Evolutionary conservation across 2,329 filamentous ascomycete species (phyloP).

Genomic region (Pseudonectria buxi): DNA sequence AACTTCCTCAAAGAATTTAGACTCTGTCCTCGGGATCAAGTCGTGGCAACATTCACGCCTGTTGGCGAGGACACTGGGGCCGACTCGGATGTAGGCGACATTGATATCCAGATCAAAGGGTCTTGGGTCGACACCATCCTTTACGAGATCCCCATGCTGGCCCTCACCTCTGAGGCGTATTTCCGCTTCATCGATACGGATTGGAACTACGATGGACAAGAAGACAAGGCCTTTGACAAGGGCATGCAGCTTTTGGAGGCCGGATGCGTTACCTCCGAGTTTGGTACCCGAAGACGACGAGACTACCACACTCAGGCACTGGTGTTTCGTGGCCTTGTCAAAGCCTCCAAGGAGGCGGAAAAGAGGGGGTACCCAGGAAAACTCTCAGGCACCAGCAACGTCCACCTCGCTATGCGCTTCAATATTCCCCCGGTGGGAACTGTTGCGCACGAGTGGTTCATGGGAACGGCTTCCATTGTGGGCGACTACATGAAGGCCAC

Average conservation of each 20-base stretch:
- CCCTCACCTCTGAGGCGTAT: slow-evolving; percentile 90
- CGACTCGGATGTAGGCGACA: slow-evolving; percentile 63
- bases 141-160: slow-evolving; percentile 92
- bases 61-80: slow-evolving; percentile 50
- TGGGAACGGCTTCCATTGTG: slow-evolving; percentile 91
- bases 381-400: slow-evolving; percentile 87
- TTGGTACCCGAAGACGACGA: slow-evolving; percentile 79
- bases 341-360: slow-evolving; percentile 65
- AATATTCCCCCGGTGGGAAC: slow-evolving; percentile 80
- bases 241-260: slow-evolving; percentile 69
- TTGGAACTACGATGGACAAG: slow-evolving; percentile 82
- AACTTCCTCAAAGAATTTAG: slow-evolving; percentile 75
- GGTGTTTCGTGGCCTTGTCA: slow-evolving; percentile 79
- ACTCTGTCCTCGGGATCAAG: slow-evolving; percentile 73
- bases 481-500: slow-evolving; percentile 80
- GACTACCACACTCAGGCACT: slow-evolving; percentile 94
- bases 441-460: slow-evolving; percentile 96
- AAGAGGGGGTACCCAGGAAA: slow-evolving; percentile 61
- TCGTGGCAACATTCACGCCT: slow-evolving; percentile 61
- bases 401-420: slow-evolving; percentile 94
- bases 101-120: slow-evolving; percentile 71
- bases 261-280: slow-evolving; percentile 88
- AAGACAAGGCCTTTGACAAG: slow-evolving; percentile 78
- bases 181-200: slow-evolving; percentile 94
- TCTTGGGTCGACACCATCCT: slow-evolving; percentile 92